Evolutionary conservation across 805 yeast genomes (phyloP), one percentile per base, ranked within the genome.

Genomic region (Lipomyces sp.): DNA sequence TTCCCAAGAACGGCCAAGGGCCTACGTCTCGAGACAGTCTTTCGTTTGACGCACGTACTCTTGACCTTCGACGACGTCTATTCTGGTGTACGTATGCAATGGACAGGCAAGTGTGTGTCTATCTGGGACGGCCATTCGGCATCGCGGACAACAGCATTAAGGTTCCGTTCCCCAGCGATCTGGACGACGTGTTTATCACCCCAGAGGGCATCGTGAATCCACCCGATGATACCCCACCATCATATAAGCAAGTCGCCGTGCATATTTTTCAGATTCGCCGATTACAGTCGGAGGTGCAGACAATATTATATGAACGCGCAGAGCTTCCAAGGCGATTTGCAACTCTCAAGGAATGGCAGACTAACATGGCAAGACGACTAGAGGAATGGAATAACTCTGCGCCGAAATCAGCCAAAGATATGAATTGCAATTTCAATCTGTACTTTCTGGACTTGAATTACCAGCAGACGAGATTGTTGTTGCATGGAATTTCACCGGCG

Each of bases 11-110:
- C 22, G 58, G 55, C 11, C 53, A 43, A 32, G 49, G 39, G 16
- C 36, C 50, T 7, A 41, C 41, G 10, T n/a, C n/a, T n/a, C 43
- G 45, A n/a, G 50, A 47, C 21, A 32, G 16, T 13, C 48, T 24
- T 7, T 45, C 41, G 22, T 43, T 69, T 47, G 81, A 81, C 55
- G 77, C 84, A 0, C 81, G 77, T 60, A 70, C 77, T 0, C 69
- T 77, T 29, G 97, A 89, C 63, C 68, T 84, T 66, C 73, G 95
- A 51, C 74, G 95, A 59, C 69, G 95, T 39, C 65, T 86, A 24
- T 89, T 90, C 61, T 89, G 97, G 97, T 84, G 95, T 65, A 81
- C 91, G 1, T 89, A 89, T 65, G 78, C 90, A 1, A 68, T 90
- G 48, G 97, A 89, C 65, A 70, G 96, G 22, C 95, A 88, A 64